Percentiles rank a stretch among this genome's conserved stretches.
Evolutionary conservation across 2,329 filamentous ascomycete genomes (phyloP).

Genomic region (Fusarium setosum): DNA sequence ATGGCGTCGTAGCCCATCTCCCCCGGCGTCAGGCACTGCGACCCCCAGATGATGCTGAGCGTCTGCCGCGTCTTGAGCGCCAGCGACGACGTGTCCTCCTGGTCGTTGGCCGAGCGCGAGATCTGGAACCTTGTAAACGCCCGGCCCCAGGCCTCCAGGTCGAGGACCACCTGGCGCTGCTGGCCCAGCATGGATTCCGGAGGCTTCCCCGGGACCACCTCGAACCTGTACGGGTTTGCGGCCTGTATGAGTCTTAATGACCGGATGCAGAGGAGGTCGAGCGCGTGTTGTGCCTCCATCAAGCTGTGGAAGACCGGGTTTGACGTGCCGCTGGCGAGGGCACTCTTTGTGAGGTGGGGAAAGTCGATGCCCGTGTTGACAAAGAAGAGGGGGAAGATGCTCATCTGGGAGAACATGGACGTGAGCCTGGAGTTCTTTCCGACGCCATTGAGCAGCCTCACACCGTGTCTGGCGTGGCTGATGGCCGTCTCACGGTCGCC

Average conservation of each 20-base stretch:
- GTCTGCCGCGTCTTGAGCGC: slow-evolving; percentile 46
- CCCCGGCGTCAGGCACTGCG: slow-evolving; percentile 40
- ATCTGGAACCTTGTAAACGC: slow-evolving; percentile 37
- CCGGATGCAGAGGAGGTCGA: slow-evolving; percentile 44
- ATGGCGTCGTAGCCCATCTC: slow-evolving; percentile 51
- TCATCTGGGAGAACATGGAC: slow-evolving; percentile 52
- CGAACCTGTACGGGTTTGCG: slow-evolving; percentile 42
- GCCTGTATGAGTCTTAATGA: slow-evolving; percentile 45
- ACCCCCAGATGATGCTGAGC: slow-evolving; percentile 48
- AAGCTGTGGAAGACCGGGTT: slow-evolving; percentile 16
- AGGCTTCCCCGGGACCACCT: slow-evolving; percentile 11
- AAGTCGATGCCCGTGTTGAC: slow-evolving; percentile 15
- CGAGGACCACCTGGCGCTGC: slow-evolving; percentile 30
- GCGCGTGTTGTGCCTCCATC: slow-evolving; percentile 43
- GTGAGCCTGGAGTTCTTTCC: slow-evolving; percentile 45
- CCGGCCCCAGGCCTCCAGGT: slow-evolving; percentile 45
- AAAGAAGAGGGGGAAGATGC: slow-evolving; percentile 54
- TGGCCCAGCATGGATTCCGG: slow-evolving; percentile 34
- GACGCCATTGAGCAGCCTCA: slow-evolving; percentile 47
- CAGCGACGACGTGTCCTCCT: slow-evolving; percentile 17
- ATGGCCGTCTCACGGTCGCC: slow-evolving; percentile 50
- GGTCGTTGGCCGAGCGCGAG: not conserved
- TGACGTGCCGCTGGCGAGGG: not conserved
- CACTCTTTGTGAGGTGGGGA: slow-evolving; percentile 10
- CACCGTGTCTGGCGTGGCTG: slow-evolving; percentile 53